Percentiles rank a stretch among this genome's conserved stretches.
Evolutionary conservation across 1,139 yeast genomes (phyloP).

Genomic region (Geotrichum candidum): DNA sequence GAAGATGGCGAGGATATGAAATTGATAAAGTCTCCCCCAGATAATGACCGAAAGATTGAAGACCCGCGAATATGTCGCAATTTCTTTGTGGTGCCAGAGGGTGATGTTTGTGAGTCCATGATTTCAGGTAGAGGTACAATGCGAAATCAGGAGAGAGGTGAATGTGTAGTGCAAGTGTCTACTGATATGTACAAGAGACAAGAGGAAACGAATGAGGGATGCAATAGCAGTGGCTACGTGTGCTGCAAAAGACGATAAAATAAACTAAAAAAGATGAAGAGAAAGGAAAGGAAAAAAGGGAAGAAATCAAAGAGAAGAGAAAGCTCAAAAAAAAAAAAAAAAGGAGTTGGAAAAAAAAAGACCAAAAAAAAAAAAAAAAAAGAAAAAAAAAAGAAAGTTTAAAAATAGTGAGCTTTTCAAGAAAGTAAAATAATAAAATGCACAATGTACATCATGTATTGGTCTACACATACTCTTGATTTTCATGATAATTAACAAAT

Average conservation of each 20-base stretch:
- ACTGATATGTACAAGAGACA: not conserved
- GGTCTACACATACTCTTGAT: not conserved
- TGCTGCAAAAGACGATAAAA: not conserved
- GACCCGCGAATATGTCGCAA: slow-evolving; percentile 5
- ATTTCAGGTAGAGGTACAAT: not conserved
- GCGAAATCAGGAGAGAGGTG: not conserved
- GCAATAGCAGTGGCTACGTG: not conserved
- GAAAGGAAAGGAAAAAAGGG: not conserved
- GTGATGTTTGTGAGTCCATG: not conserved
- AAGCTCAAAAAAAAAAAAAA: not conserved
- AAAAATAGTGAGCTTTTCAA: not conserved
- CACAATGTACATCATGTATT: not conserved
- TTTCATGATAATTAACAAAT: not conserved
- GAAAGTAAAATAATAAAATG: not conserved
- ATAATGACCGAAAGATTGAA: slow-evolving; percentile 13
- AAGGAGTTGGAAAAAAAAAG: not conserved
- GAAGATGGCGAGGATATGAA: not conserved
- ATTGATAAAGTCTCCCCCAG: slow-evolving; percentile 1
- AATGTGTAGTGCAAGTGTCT: not conserved
- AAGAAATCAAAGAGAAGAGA: not conserved
- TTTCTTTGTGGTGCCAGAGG: not conserved
- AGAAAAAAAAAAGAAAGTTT: not conserved
- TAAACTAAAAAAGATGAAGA: not conserved
- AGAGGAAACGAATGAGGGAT: not conserved
- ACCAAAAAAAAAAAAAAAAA: not conserved